Percentiles rank a stretch among this genome's conserved stretches.
Evolutionary conservation across 2,329 filamentous ascomycete genomes (phyloP).

Genomic region (Botrytis elliptica): DNA sequence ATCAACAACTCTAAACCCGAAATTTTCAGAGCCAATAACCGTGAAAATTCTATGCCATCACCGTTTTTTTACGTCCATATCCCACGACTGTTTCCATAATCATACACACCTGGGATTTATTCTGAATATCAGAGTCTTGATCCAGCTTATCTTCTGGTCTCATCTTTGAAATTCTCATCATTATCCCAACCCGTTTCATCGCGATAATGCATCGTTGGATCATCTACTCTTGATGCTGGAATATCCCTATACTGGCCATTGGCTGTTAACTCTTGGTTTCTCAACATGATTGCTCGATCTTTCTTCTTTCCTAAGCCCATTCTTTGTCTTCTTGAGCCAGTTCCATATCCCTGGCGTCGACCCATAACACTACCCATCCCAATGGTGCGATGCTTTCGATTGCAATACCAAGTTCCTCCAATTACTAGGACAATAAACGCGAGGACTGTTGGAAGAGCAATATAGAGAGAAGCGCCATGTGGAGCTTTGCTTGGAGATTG

Average conservation of each 20-base stretch:
- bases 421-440: conserved; percentile 33
- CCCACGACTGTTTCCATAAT: not conserved
- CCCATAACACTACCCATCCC: conserved; percentile 38
- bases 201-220: conserved; percentile 17
- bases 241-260: conserved; percentile 30
- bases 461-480: conserved; percentile 33
- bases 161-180: not conserved
- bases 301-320: conserved; percentile 32
- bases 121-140: not conserved
- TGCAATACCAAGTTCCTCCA: conserved; percentile 31
- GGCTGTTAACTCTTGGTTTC: conserved; percentile 29
- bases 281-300: conserved; percentile 29
- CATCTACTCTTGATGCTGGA: conserved; percentile 17
- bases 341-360: conserved; percentile 35
- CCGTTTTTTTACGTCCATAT: too few species aligned
- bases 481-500: conserved; percentile 28
- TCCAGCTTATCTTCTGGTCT: not conserved
- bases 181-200: conserved; percentile 18
- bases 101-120: too few species aligned
- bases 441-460: conserved; percentile 35
- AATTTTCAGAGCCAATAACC: not conserved
- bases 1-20: not conserved
- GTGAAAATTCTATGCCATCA: not conserved
- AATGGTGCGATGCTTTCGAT: conserved; percentile 34
- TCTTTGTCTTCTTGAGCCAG: conserved; percentile 33